These are phyloP conservation scores for Exophiala phaeomuriformis DNA, from an alignment of 2,329 filamentous ascomycete genomes.

Conservation along the genomic window DNA sequence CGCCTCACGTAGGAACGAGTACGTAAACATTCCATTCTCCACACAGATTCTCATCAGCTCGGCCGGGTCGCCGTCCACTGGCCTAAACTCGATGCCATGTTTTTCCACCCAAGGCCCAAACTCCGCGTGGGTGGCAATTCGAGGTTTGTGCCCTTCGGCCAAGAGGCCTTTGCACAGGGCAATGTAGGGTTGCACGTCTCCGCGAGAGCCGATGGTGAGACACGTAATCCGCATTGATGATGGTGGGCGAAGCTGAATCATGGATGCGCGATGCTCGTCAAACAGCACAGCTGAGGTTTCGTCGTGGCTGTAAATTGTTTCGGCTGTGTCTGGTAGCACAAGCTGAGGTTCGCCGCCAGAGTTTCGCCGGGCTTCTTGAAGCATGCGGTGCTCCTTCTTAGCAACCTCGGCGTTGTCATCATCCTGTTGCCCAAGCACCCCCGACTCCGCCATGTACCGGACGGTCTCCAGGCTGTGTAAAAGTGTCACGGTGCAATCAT, in stretches of 20 bases:
- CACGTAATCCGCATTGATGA: constrained; percentile 79
- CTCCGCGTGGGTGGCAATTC: constrained; percentile 86
- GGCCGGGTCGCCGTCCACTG: constrained; percentile 81
- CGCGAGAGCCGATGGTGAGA: constrained; percentile 88
- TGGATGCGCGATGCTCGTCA: constrained; percentile 79
- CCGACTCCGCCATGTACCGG: constrained; percentile 63
- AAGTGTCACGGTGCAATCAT: constrained; percentile 80
- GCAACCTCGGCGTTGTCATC: constrained; percentile 65
- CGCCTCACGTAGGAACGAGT: constrained; percentile 80
- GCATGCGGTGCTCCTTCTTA: constrained; percentile 69
- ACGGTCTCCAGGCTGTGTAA: constrained; percentile 67
- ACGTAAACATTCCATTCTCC: constrained; percentile 94
- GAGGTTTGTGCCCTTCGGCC: constrained; percentile 75
- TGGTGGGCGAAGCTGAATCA: constrained; percentile 82
- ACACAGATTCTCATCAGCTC: constrained; percentile 96
- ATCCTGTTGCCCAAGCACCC: constrained; percentile 59
- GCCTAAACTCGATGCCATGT: constrained; percentile 89
- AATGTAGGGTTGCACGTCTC: constrained; percentile 96
- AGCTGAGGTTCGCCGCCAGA: constrained; percentile 31
- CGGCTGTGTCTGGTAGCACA: constrained; percentile 24
- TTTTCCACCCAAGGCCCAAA: constrained; percentile 82
- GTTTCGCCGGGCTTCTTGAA: constrained; percentile 63
- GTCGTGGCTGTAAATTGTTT: constrained; percentile 30
- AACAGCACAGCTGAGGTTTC: constrained; percentile 50
- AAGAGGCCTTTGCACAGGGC: constrained; percentile 85